Base-by-base conservation (phyloP, 2,329 filamentous ascomycete genomes). In the Verticillium isaacii region DNA sequence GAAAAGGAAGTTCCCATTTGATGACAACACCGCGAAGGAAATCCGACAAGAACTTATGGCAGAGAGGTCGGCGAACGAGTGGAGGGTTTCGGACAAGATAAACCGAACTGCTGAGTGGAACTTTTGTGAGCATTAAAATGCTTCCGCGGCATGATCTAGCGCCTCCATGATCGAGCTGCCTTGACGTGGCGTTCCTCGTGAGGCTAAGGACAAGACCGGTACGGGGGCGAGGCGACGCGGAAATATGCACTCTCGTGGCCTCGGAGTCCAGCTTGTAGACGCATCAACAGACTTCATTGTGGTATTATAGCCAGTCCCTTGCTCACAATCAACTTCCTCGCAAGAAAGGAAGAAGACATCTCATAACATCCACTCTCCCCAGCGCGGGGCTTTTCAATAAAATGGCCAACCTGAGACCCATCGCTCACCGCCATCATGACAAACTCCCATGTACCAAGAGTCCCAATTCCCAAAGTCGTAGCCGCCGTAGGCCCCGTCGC, bases 71-170 rank as follows among this genome's bases (percentile, higher is more conserved):
- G 59, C 65, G 25, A 32, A 62, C 6, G 62, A 36, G 5, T 11
- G 14, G 34, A 36, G 34, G 0, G 54, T 69, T 1, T 17, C 36
- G 19, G 2, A 12, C 0, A 12, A 36, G 34, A 36, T 9, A 8
- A 9, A 36, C 2, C 34, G 29, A 29, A 5, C 4, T 29, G 29
- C 61, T 0, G 54, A 56, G n/a, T 71, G 65, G 58, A 67, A 58
- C 14, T 71, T 72, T 39, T 70, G 69, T 12, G 70, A 72, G 60
- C 68, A 72, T 57, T 70, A 39, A 59, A 29, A 5, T 29, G 29
- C 29, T 4, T 29, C 29, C 29, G 5, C 5, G 29, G 29, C 29
- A 29, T 29, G 29, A 29, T 29, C 29, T 29, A 29, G 29, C 29
- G 6, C 3, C 29, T 6, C 25, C 25, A 25, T 5, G 25, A 25